These are phyloP conservation scores for Aspergillus floridensis DNA, from an alignment of 2,329 filamentous ascomycete species.

Conservation along the genomic window DNA sequence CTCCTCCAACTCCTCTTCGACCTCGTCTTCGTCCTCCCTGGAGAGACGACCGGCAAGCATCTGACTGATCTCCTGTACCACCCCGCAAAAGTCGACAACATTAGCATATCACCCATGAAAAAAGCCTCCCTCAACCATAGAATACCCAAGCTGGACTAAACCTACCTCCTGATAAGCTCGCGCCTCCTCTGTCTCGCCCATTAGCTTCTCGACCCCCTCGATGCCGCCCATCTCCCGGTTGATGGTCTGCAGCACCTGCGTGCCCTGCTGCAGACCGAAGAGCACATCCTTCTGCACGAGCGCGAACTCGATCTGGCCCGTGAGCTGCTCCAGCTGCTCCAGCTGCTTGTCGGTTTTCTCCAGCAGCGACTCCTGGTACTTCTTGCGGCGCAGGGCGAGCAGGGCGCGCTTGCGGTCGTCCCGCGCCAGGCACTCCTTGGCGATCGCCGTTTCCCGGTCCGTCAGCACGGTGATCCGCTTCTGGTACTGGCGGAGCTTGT, in stretches of 20 bases:
- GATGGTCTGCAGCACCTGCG: constrained; percentile 83
- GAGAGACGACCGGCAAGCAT: constrained; percentile 86
- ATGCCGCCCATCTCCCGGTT: constrained; percentile 94
- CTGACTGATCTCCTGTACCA: constrained; percentile 77
- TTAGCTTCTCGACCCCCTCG: constrained; percentile 89
- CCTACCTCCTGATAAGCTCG: constrained; percentile 81
- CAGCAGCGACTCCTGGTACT: constrained; percentile 90
- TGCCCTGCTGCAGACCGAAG: constrained; percentile 89
- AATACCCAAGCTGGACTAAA: constrained; percentile 19
- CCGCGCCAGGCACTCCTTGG: constrained; percentile 73
- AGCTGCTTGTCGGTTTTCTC: constrained; percentile 88
- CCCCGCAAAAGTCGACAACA: background rate
- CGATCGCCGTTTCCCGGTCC: constrained; percentile 80
- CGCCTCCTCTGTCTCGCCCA: constrained; percentile 88
- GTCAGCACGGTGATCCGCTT: constrained; percentile 83
- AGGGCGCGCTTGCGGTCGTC: constrained; percentile 80
- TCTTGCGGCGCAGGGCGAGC: constrained; percentile 86
- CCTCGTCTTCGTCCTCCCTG: constrained; percentile 94
- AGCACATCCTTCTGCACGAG: constrained; percentile 95
- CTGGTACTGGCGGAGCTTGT: constrained; percentile 96
- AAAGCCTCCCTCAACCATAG: too few species aligned
- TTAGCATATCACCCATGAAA: background rate
- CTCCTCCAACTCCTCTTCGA: constrained; percentile 88
- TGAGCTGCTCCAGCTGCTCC: constrained; percentile 87
- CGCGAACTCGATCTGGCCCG: constrained; percentile 88